phyloP scores from a whole-genome alignment of 1,139 yeast genomes.

The Pichia sp. region DNA sequence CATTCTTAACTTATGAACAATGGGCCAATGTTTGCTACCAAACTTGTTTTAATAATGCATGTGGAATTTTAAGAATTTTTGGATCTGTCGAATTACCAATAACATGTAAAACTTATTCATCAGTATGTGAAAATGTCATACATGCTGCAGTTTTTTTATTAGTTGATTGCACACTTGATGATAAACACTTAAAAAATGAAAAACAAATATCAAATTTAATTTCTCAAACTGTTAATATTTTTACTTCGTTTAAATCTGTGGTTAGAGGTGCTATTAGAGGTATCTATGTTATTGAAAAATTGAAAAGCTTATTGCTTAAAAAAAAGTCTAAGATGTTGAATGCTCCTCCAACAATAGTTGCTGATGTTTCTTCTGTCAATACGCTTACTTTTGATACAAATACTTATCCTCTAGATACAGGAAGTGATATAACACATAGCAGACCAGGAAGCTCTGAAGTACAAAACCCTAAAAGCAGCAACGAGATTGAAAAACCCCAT shows the following conservation, averaged over 20 bases:
- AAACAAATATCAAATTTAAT: conserved; percentile 14
- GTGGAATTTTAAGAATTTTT: conserved; percentile 15
- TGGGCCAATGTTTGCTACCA: conserved; percentile 21
- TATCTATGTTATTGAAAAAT: conserved; percentile 22
- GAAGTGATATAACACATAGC: background rate
- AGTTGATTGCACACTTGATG: conserved; percentile 25
- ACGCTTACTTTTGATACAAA: background rate
- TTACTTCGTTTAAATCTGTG: conserved; percentile 20
- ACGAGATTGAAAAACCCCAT: background rate
- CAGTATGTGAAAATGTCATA: conserved; percentile 20
- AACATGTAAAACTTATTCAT: conserved; percentile 19
- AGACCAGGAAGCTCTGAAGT: background rate
- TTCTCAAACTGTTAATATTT: conserved; percentile 15
- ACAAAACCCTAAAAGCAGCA: background rate
- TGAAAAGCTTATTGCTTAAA: conserved; percentile 15
- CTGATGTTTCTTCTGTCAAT: background rate
- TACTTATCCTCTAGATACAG: background rate
- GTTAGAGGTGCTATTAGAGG: conserved; percentile 28
- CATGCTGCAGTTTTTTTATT: conserved; percentile 25
- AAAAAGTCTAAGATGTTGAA: background rate
- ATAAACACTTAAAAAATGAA: conserved; percentile 14
- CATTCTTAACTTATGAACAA: conserved; percentile 19
- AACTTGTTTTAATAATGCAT: conserved; percentile 20
- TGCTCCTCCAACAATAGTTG: background rate
- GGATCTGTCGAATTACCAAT: conserved; percentile 14